These are phyloP conservation scores for Cutaneotrichosporon daszewskae DNA, from an alignment of 1,284 basidiomycete genomes.

Conservation along the genomic window DNA sequence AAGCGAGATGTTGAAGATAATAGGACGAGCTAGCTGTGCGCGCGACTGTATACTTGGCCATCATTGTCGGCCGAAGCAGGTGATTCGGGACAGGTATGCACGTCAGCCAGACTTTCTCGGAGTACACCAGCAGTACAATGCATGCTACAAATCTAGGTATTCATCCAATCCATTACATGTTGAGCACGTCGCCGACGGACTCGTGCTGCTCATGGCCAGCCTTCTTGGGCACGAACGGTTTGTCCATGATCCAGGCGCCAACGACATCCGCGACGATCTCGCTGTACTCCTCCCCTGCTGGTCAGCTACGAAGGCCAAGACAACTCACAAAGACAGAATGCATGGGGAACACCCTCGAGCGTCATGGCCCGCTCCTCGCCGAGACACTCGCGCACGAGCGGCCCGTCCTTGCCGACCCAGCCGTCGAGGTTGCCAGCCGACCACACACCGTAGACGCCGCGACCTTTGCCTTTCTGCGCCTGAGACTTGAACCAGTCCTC, in stretches of 20 bases:
- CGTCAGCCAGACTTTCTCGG: too few relatives aligned
- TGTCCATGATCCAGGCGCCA: slow-evolving; percentile 35
- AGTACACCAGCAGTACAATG: too few relatives aligned
- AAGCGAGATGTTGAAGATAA: too few relatives aligned
- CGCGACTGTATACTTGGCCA: too few relatives aligned
- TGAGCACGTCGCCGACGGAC: too few relatives aligned
- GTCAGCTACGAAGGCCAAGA: background rate
- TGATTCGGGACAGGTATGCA: too few relatives aligned
- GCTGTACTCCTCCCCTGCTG: slow-evolving; percentile 27
- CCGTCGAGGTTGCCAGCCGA: slow-evolving; percentile 30
- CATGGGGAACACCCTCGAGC: slow-evolving; percentile 35
- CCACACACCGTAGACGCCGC: slow-evolving; percentile 33
- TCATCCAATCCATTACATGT: too few relatives aligned
- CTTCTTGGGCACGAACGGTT: too few relatives aligned
- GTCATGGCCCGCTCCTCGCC: slow-evolving; percentile 25
- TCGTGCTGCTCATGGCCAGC: too few relatives aligned
- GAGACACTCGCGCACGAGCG: slow-evolving; percentile 27
- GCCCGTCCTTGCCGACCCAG: slow-evolving; percentile 42
- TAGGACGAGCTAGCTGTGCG: too few relatives aligned
- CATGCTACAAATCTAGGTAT: too few relatives aligned
- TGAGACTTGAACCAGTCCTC: slow-evolving; percentile 31
- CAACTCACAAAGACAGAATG: slow-evolving; percentile 39
- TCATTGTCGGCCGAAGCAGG: too few relatives aligned
- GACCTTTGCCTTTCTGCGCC: slow-evolving; percentile 1
- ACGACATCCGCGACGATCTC: slow-evolving; percentile 31